Evolutionary conservation across 306 rosid species (phyloP).

Genomic region (Canavalia gladiata): DNA sequence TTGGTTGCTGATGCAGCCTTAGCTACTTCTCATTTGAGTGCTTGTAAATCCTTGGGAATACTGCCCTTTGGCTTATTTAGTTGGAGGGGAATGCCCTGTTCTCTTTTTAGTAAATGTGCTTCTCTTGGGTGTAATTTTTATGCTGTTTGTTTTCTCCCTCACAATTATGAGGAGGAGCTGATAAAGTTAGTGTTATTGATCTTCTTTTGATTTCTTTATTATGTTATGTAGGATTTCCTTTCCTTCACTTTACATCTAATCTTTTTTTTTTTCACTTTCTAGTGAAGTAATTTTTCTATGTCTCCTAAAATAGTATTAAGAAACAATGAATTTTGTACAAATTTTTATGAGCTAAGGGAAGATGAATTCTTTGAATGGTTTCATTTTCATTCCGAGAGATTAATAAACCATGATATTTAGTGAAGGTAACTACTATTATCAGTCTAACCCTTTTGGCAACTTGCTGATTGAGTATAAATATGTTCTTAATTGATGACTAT

Average conservation of each 20-base stretch:
- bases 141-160: neutral
- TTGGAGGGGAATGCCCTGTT: neutral
- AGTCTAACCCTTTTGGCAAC: neutral
- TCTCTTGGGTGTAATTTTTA: neutral
- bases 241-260: neutral
- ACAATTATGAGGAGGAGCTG: neutral
- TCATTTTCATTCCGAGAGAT: neutral
- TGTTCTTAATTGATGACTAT: neutral
- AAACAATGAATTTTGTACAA: neutral
- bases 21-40: neutral
- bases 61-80: neutral
- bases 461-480: neutral
- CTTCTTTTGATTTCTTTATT: neutral
- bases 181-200: neutral
- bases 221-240: conserved; percentile 13
- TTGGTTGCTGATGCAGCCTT: neutral
- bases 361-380: neutral
- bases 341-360: neutral
- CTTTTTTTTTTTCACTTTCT: neutral
- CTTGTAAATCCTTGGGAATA: neutral
- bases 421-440: neutral
- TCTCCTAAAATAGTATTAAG: no score
- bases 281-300: neutral
- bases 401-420: neutral
- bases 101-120: neutral